A percentile compares a stretch with the other conserved stretches of the same genome.
These are phyloP conservation scores for Acanthochlamys bracteata DNA, from an alignment of 106 monocot species.

Conservation along the genomic window DNA sequence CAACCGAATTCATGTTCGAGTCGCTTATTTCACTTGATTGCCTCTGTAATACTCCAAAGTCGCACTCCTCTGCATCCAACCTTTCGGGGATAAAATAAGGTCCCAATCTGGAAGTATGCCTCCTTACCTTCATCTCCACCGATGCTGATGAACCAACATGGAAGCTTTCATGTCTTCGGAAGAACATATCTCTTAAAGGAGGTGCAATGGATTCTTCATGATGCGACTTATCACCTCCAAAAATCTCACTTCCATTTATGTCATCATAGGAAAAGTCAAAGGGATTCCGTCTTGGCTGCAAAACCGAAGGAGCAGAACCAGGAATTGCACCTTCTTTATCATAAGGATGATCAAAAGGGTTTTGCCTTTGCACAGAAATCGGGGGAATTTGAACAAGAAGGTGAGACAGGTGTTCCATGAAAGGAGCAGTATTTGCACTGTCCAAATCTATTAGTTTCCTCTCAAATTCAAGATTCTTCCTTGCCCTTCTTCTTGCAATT, in stretches of 20 bases:
- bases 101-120: constrained; percentile 14
- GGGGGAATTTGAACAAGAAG: constrained; percentile 47
- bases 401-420: constrained; percentile 19
- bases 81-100: constrained; percentile 45
- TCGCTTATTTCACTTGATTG: constrained; percentile 33
- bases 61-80: constrained; percentile 13
- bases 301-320: constrained; percentile 56
- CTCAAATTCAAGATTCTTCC: constrained; percentile 29
- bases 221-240: constrained; percentile 4
- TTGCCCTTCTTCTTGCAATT: constrained; percentile 64
- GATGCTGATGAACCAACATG: constrained; percentile 27
- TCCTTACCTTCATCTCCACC: constrained; percentile 22
- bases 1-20: constrained; percentile 21
- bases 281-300: constrained; percentile 43
- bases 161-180: constrained; percentile 44
- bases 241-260: constrained; percentile 5
- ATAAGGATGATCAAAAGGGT: constrained; percentile 68
- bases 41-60: constrained; percentile 7
- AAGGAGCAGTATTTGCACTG: constrained; percentile 27
- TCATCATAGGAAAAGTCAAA: constrained; percentile 49
- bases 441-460: constrained; percentile 67
- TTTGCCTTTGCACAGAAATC: constrained; percentile 42
- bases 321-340: constrained; percentile 55
- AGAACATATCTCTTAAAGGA: constrained; percentile 23
- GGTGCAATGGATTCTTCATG: constrained; percentile 16